Percentiles rank a stretch among this genome's conserved stretches.
Conservation (phyloP, 192 early-diverging fungal species). For the Coemansia sp. region DNA sequence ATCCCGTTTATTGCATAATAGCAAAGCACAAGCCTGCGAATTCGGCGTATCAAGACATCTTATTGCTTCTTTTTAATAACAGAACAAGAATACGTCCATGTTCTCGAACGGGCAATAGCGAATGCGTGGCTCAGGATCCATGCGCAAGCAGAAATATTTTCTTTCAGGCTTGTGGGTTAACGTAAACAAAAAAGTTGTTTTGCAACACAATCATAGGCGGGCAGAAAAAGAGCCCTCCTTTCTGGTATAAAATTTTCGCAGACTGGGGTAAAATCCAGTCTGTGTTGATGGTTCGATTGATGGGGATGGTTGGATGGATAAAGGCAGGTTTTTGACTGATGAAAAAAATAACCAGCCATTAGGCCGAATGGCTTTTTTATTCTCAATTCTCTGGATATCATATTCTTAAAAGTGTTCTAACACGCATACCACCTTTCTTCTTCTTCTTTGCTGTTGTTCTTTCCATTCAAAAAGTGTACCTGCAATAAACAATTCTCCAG, state of each 20-base stretch:
- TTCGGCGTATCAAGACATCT: neutral
- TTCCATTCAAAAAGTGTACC: neutral
- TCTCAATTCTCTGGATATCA: no score
- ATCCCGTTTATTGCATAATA: conserved; percentile 62
- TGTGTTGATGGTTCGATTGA: no score
- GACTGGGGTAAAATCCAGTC: no score
- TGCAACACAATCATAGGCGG: neutral
- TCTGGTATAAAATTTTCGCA: neutral
- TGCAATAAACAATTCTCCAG: conserved; percentile 10
- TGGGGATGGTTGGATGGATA: neutral
- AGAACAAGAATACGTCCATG: neutral
- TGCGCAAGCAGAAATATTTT: no score
- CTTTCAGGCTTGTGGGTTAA: neutral
- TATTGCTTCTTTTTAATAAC: neutral
- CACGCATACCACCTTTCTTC: neutral
- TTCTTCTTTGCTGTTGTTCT: neutral
- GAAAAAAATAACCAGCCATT: no score
- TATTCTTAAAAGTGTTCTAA: neutral
- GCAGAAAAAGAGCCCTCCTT: neutral
- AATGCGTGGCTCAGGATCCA: no score
- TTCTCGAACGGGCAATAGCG: no score
- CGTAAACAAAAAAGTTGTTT: neutral
- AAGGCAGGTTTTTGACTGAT: neutral
- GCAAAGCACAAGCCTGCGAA: neutral
- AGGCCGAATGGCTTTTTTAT: no score